These are phyloP conservation scores for Evansstolkia leycettana DNA, from an alignment of 495 filamentous ascomycete genomes.

Conservation along the genomic window DNA sequence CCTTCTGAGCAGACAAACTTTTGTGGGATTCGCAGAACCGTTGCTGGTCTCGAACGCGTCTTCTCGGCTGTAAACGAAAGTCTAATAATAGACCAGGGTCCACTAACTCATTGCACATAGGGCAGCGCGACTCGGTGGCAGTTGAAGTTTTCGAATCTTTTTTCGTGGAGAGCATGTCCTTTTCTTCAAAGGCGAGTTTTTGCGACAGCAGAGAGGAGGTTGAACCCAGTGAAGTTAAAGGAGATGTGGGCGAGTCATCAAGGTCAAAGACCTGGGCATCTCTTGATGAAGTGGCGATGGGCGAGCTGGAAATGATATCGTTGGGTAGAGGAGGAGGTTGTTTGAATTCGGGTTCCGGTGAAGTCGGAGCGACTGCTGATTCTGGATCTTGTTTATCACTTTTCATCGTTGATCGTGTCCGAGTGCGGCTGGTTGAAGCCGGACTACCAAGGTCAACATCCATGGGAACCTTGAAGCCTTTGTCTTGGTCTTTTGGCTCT, in stretches of 20 bases:
- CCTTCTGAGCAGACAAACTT: constrained; percentile 37
- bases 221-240: constrained; percentile 9
- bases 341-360: constrained; percentile 10
- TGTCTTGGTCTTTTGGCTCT: constrained; percentile 6
- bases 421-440: constrained; percentile 5
- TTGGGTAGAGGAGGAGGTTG: constrained; percentile 10
- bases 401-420: not conserved
- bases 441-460: constrained; percentile 13
- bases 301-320: constrained; percentile 12
- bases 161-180: not conserved
- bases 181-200: constrained; percentile 1
- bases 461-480: constrained; percentile 16
- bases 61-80: constrained; percentile 33
- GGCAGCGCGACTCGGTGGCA: constrained; percentile 32
- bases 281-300: constrained; percentile 7
- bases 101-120: constrained; percentile 55
- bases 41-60: constrained; percentile 48
- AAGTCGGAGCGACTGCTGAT: not conserved
- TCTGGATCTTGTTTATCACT: not conserved
- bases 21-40: constrained; percentile 66
- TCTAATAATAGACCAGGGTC: constrained; percentile 35
- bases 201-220: not conserved
- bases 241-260: constrained; percentile 9
- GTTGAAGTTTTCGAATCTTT: not conserved
- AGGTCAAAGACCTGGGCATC: constrained; percentile 8